These are phyloP conservation scores for Clavulina sp. DNA, from an alignment of 768 basidiomycete species.

Conservation along the genomic window DNA sequence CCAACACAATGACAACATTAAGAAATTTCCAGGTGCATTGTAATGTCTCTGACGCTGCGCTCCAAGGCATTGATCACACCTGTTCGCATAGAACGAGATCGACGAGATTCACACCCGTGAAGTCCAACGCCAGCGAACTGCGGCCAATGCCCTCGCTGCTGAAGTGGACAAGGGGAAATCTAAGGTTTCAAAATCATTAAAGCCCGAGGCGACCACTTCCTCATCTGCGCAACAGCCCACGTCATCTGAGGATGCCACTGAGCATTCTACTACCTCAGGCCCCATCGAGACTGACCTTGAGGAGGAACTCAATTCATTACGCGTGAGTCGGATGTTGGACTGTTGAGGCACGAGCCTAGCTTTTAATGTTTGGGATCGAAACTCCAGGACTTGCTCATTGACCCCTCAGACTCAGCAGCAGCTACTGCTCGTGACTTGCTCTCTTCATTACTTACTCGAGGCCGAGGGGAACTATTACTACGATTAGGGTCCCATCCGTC, in stretches of 20 bases:
- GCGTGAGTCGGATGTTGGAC: background rate
- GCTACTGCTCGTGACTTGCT: background rate
- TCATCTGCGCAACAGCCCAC: too few relatives aligned
- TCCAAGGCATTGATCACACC: background rate
- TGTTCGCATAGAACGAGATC: background rate
- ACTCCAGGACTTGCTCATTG: background rate
- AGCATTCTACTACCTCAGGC: background rate
- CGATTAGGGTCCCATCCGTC: background rate
- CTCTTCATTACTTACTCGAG: background rate
- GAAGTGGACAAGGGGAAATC: background rate
- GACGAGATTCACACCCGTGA: constrained; percentile 1
- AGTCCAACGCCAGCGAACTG: background rate
- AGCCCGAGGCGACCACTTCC: too few relatives aligned
- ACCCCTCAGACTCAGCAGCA: background rate
- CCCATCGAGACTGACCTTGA: background rate
- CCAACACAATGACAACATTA: background rate
- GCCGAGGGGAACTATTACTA: background rate
- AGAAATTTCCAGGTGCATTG: background rate
- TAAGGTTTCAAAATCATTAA: background rate
- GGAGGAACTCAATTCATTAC: background rate
- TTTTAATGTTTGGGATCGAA: background rate
- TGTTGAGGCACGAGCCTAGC: background rate
- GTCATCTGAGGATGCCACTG: background rate
- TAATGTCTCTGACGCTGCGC: background rate
- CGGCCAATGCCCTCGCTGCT: background rate